Evolutionary conservation across 495 filamentous ascomycete genomes (phyloP), one percentile per base, ranked within the genome.

Genomic region (Aspergillus leporis): DNA sequence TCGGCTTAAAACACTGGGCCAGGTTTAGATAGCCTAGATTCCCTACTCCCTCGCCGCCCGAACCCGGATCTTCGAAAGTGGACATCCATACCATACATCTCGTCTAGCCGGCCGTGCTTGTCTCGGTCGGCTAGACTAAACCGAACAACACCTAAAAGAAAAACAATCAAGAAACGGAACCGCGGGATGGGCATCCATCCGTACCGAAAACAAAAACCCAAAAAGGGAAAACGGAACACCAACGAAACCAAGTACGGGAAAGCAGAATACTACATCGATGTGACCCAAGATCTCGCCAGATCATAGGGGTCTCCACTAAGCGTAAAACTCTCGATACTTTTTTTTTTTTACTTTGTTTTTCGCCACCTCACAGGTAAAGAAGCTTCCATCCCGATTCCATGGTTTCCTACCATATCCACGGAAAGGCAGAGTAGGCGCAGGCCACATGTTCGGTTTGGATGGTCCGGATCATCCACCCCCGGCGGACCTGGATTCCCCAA

Each of bases 201-300:
- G 36, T n/a, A 3, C 16, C 36, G 12, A 40, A 40, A 40, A 28
- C 36, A 40, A n/a, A 21, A 47, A 22, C 5, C 2, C 40, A 43
- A 43, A 40, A 40, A 40, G 10, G 36, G 36, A 40, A 12, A 40
- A 40, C 3, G 16, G 16, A 3, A n/a, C 36, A 40, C 12, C 3
- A 9, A 43, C 40, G 2, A 43, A 36, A 9, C 10, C 10, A 14
- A 41, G 5, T 16, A n/a, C 16, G 38, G 38, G 14, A 38, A 38
- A 5, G 10, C 14, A 16, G 13, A 13, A 45, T 45, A 21, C 41
- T 45, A 45, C 41, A 45, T 45, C 41, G 41, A 45, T 47, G 19
- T 2, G 43, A 47, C 43, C 43, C 21, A 23, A 47, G 43, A 47
- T 47, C 43, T 47, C 16, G 19, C 43, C 43, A 47, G 43, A 47